Base-by-base conservation (phyloP, 106 monocot genomes). In the Dioscorea alata region DNA sequence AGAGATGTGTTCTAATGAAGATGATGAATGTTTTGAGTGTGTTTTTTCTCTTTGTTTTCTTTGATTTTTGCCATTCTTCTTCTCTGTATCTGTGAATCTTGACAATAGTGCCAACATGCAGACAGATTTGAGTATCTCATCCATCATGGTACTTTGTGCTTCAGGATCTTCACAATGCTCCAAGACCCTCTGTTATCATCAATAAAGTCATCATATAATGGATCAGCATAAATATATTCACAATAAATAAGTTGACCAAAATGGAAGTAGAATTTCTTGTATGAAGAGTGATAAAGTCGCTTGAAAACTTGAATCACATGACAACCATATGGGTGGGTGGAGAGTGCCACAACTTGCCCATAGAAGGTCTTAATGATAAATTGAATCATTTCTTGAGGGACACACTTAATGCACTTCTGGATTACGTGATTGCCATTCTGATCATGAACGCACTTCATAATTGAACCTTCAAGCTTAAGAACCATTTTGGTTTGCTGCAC, bases 381-480 rank as follows among this genome's bases (percentile, higher is more conserved):
- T 63, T 81, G 69, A 62, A 93, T 89, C 49, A 64, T 81, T 35
- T 90, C 84, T 71, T 90, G 86, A 58, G 90, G 93, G 23, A 94
- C 86, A 77, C 86, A 87, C 61, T 94, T 90, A 60, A 90, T 93
- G 75, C 93, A 93, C 70, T 93, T 93, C 59, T 93, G 93, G 67
- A 93, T 86, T 52, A 93, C 93, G 80, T 93, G 93, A 57, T 93
- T 93, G 10, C 89, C 93, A 71, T 93, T 93, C 77, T 89, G 93
- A 81, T 93, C 93, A 70, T 86, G 83, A 63, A 93, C 89, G 77
- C 93, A 93, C 71, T 76, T 85, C 89, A 93, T 84, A 60, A 93
- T 63, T 25, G 83, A 79, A 63, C 89, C 93, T 65, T 93, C 88
- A 73, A 94, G 89, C 67, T 94, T 89, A 50, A 66, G 67, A 22